Evolutionary conservation across 768 basidiomycete species (phyloP), one percentile per base, ranked within the genome.

Genomic region (Leccinum subgranulosum): DNA sequence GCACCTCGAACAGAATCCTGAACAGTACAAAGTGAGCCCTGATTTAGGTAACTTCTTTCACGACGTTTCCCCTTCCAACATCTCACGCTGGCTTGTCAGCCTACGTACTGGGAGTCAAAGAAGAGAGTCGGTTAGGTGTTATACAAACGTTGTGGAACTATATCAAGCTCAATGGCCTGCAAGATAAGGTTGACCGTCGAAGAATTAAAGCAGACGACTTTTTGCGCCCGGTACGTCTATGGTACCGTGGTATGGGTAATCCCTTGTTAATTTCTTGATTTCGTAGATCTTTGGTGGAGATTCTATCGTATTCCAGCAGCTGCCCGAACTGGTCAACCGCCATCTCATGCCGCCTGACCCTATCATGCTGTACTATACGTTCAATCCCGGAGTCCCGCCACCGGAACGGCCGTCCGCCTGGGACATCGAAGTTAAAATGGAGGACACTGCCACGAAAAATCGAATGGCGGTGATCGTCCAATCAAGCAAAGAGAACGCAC

Each of bases 81-180:
- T 28, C 59, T 67, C n/a, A 51, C 21, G 29, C 15, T 17, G 33
- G 19, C 6, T 9, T 33, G 31, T 33, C 58, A 88, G 88, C 78
- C 1, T 78, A 77, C 47, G 70, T 94, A 12, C 77, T 98, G 39
- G 87, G 85, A 19, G 80, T 94, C 69, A 88, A 89, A 63, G 90
- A 97, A 68, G 93, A 92, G 28, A 92, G 90, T 34, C 82, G 92
- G 28, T 76, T 87, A 23, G 91, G 88, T 6, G 83, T 92, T 17
- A 81, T 96, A 17, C 87, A 92, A 55, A 83, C 90, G 0, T 69
- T 97, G 11, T 98, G 95, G 95, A 91, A 89, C 66, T 94, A 95
- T 64, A 89, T 97, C 75, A 96, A 94, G 69, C 76, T 87, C 14
- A 79, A 93, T 62, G 83, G 84, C 25, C 74, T 95, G 17, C 91